phyloP scores from a whole-genome alignment of 2,329 filamentous ascomycete species.

The Fusarium coicis region DNA sequence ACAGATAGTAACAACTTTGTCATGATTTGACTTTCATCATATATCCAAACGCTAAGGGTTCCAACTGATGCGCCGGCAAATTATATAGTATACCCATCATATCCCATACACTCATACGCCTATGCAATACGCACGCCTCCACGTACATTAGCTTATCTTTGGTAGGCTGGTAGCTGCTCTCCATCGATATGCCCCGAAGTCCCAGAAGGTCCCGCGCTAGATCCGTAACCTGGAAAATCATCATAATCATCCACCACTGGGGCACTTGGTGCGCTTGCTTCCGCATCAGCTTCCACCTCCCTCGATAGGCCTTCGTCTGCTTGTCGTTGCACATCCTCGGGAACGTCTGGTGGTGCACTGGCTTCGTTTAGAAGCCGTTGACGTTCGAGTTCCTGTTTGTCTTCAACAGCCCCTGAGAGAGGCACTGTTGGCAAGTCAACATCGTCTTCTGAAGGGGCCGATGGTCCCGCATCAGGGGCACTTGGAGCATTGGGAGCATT shows the following conservation, averaged over 20 bases:
- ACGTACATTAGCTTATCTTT: constrained; percentile 46
- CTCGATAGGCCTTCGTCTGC: constrained; percentile 46
- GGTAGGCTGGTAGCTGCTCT: constrained; percentile 55
- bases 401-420: constrained; percentile 61
- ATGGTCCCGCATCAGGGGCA: constrained; percentile 46
- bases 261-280: constrained; percentile 70
- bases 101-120: constrained; percentile 15
- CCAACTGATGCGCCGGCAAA: constrained; percentile 13
- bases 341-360: constrained; percentile 70
- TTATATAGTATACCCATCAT: constrained; percentile 23
- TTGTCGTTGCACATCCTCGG: constrained; percentile 60
- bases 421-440: constrained; percentile 47
- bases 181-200: constrained; percentile 24
- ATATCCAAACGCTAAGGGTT: constrained; percentile 31
- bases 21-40: constrained; percentile 23
- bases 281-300: constrained; percentile 40
- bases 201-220: constrained; percentile 41
- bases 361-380: constrained; percentile 71
- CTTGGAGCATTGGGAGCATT: constrained; percentile 11
- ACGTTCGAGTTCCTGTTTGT: constrained; percentile 83
- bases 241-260: constrained; percentile 68
- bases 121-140: constrained; percentile 16
- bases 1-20: constrained; percentile 19
- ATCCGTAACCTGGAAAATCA: constrained; percentile 53
- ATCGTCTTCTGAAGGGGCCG: constrained; percentile 60